These are phyloP conservation scores for Kluyveromyces marxianus DNA, from an alignment of 1,139 yeast species.

Conservation along the genomic window DNA sequence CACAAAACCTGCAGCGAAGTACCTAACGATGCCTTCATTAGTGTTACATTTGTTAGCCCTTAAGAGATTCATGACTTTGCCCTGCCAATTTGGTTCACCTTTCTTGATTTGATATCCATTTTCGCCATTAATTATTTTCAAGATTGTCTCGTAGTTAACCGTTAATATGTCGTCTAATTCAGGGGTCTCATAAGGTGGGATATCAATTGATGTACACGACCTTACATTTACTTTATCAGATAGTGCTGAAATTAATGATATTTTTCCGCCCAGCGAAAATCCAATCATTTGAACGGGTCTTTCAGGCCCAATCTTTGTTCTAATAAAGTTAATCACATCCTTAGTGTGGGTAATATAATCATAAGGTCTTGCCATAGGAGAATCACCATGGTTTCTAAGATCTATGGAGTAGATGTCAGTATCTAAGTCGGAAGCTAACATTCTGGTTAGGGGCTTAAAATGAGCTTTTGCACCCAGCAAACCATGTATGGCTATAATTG, in stretches of 20 bases:
- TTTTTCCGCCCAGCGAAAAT: slow-evolving; percentile 29
- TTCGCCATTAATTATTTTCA: slow-evolving; percentile 16
- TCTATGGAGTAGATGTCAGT: slow-evolving; percentile 38
- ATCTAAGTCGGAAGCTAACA: slow-evolving; percentile 31
- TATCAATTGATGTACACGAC: slow-evolving; percentile 25
- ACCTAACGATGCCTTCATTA: slow-evolving; percentile 16
- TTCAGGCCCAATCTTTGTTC: slow-evolving; percentile 12
- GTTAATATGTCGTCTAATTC: slow-evolving; percentile 15
- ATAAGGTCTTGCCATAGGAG: slow-evolving; percentile 40
- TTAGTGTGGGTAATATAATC: slow-evolving; percentile 37
- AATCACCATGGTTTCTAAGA: slow-evolving; percentile 47
- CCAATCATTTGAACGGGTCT: slow-evolving; percentile 25
- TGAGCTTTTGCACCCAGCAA: slow-evolving; percentile 22
- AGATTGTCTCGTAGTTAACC: slow-evolving; percentile 17
- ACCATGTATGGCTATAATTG: slow-evolving; percentile 27
- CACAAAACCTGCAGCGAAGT: slow-evolving; percentile 26
- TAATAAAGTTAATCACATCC: slow-evolving; percentile 33
- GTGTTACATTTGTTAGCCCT: slow-evolving; percentile 13
- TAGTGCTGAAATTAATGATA: slow-evolving; percentile 23
- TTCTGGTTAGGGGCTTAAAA: slow-evolving; percentile 21
- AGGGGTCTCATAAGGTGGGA: slow-evolving; percentile 26
- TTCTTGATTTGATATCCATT: slow-evolving; percentile 15
- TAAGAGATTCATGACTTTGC: slow-evolving; percentile 14
- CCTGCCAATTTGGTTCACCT: slow-evolving; percentile 21
- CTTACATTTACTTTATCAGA: slow-evolving; percentile 14